Evolutionary conservation across 257 asterid genomes (phyloP).

Genomic region (Solanum chiquidenum): DNA sequence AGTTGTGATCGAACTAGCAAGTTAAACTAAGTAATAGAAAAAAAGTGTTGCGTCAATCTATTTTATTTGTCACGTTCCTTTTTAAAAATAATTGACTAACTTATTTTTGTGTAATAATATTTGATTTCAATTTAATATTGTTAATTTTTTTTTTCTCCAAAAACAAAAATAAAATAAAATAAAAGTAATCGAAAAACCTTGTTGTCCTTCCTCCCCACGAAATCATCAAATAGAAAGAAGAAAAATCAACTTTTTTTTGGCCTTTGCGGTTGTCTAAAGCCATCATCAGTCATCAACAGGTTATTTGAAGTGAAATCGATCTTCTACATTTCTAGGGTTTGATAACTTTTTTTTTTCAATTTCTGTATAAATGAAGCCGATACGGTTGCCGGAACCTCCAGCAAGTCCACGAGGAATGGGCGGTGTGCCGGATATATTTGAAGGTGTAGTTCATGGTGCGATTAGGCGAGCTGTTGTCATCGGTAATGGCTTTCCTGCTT

Average conservation of each 20-base stretch:
- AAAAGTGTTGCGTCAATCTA: no score
- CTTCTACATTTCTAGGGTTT: background rate
- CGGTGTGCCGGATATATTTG: slow-evolving; percentile 78
- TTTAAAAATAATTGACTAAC: no score
- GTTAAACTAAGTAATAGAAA: background rate
- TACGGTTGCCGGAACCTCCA: slow-evolving; percentile 91
- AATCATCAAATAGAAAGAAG: background rate
- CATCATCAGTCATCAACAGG: background rate
- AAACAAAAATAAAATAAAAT: no score
- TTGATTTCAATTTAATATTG: background rate
- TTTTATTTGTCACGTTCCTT: no score
- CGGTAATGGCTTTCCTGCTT: slow-evolving; percentile 86
- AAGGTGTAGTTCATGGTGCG: slow-evolving; percentile 64
- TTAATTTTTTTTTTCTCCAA: background rate
- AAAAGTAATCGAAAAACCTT: background rate
- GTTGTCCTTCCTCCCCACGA: background rate
- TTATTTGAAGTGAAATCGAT: background rate
- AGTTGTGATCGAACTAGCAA: background rate
- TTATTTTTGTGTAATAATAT: background rate
- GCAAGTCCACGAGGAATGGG: slow-evolving; percentile 57
- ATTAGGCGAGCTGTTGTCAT: slow-evolving; percentile 81
- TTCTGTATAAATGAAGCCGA: slow-evolving; percentile 59
- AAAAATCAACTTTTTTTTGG: background rate
- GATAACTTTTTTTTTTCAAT: background rate
- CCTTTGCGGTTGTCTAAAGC: background rate